Evolutionary conservation across 2,329 filamentous ascomycete genomes (phyloP).

Genomic region (Fusarium protoensiforme): DNA sequence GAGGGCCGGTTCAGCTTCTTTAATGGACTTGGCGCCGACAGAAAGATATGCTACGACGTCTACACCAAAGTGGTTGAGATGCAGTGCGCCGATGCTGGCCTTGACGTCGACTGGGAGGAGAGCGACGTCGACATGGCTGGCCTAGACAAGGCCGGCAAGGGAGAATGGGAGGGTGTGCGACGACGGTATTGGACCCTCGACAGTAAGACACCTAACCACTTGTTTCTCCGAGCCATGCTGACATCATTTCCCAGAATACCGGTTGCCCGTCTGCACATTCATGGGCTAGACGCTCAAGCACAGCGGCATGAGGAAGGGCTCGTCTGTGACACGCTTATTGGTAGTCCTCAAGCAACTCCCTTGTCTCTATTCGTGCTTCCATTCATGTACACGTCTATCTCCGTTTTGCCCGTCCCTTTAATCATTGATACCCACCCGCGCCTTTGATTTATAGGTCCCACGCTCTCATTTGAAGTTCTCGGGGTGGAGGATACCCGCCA

Average conservation of each 20-base stretch:
- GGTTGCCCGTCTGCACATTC: constrained; percentile 79
- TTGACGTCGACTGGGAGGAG: constrained; percentile 89
- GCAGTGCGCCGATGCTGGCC: constrained; percentile 87
- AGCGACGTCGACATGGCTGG: constrained; percentile 75
- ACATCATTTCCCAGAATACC: constrained; percentile 66
- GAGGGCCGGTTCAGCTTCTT: constrained; percentile 86
- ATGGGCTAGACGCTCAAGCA: constrained; percentile 62
- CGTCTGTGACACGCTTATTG: constrained; percentile 24
- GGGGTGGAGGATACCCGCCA: constrained; percentile 72
- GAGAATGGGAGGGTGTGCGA: constrained; percentile 89
- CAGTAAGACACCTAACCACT: constrained; percentile 56
- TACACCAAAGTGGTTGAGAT: constrained; percentile 93
- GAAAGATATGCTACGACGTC: constrained; percentile 94
- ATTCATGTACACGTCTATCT: constrained; percentile 36
- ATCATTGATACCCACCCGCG: constrained; percentile 22
- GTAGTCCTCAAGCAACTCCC: constrained; percentile 18
- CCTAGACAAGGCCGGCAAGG: constrained; percentile 73
- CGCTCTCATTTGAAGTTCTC: constrained; percentile 64
- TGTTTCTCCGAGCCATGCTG: constrained; percentile 6
- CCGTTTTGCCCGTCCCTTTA: constrained; percentile 34
- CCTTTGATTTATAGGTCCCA: constrained; percentile 12
- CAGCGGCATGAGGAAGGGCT: not conserved
- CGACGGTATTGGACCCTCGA: constrained; percentile 91
- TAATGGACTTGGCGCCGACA: constrained; percentile 91
- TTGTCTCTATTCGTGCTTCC: constrained; percentile 27